Evolutionary conservation across 2,329 filamentous ascomycete genomes (phyloP), one percentile per base, ranked within the genome.

Genomic region (Colletotrichum simmondsii): DNA sequence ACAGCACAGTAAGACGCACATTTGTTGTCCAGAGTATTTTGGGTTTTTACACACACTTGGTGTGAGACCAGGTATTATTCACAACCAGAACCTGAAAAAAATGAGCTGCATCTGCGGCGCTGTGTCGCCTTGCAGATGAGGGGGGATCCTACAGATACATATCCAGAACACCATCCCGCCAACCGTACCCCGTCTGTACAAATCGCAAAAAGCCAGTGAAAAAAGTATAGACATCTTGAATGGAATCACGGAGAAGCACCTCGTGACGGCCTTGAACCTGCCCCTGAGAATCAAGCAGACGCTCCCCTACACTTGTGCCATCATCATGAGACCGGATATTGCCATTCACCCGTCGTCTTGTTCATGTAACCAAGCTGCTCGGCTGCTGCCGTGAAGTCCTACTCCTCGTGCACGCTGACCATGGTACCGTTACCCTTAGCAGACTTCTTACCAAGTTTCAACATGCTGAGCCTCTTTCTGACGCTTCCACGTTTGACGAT

Each of bases 391-490:
- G 71, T 64, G 63, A 75, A 75, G 66, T 78, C 70, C 83, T 84
- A 89, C 80, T 90, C 89, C 79, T 91, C 89, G 67, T 89, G 85
- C 74, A 91, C 79, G 75, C 87, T 87, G 65, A 85, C 85, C 88
- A 90, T 90, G 73, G 83, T 78, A 32, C 81, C 85, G 73, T 81
- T 86, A 61, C 81, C 84, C 80, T 90, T 92, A 79, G 88, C 91
- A 58, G 85, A 85, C 84, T 93, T 94, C 80, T 91, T 92, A 35
- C 93, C 92, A 63, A 95, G 87, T 80, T 93, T 94, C 78, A 97
- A 86, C 77, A 95, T 86, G 80, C 94, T 97, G 76, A 97, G 86
- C 78, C 95, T 85, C 84, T 95, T 96, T 83, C 92, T 91, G 76
- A 97, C 89, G 71, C 91, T 93, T 46, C 89, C 90, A 65, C 89